These are phyloP conservation scores for Pleurotus djamor DNA, from an alignment of 768 basidiomycete genomes.

Conservation along the genomic window DNA sequence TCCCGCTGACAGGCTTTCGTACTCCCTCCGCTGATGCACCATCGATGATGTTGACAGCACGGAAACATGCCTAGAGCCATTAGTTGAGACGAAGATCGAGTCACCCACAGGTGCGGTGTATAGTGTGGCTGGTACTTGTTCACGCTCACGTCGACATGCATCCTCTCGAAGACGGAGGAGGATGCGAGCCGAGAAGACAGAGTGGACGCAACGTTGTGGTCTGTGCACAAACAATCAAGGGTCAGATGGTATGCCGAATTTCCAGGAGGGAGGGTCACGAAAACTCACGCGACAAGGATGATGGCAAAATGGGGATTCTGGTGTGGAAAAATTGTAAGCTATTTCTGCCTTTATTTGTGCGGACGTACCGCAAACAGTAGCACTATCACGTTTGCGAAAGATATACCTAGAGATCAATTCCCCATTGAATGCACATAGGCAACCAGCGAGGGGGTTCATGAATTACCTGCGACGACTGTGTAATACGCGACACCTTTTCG, in stretches of 20 bases:
- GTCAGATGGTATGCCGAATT: not conserved
- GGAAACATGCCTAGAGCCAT: not conserved
- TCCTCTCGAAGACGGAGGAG: conserved; percentile 1
- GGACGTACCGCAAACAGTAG: no score
- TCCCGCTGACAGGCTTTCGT: not conserved
- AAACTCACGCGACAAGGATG: not conserved
- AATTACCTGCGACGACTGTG: no score
- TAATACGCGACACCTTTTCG: no score
- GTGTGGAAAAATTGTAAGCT: no score
- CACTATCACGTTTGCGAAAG: no score
- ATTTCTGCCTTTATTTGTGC: no score
- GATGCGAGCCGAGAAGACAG: conserved; percentile 3
- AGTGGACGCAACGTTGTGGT: conserved; percentile 1
- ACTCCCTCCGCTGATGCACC: not conserved
- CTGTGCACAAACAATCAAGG: not conserved
- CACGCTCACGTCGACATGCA: not conserved
- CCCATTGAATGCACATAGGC: no score
- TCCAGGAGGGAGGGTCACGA: not conserved
- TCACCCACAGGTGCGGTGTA: not conserved
- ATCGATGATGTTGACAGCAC: not conserved
- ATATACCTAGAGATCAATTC: no score
- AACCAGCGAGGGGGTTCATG: no score
- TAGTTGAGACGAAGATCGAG: not conserved
- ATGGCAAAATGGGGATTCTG: not conserved
- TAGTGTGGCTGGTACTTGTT: not conserved